Percentiles rank a stretch among this genome's conserved stretches.
These are phyloP conservation scores for Suhomyces vadensis DNA, from an alignment of 805 yeast genomes.

Conservation along the genomic window DNA sequence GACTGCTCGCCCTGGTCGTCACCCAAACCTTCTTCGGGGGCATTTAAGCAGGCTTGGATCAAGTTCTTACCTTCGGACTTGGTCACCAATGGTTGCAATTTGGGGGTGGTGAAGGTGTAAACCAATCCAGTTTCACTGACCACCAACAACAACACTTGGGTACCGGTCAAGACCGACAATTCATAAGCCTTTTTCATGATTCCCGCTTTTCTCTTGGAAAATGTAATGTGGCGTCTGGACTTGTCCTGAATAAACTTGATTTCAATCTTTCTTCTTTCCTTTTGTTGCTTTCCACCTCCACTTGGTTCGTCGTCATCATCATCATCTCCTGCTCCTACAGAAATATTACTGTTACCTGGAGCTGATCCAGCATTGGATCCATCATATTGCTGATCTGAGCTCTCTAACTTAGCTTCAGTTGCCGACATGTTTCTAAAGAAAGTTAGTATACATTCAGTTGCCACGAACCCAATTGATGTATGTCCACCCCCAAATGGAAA, in stretches of 20 bases:
- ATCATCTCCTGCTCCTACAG: conserved; percentile 38
- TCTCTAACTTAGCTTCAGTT: conserved; percentile 42
- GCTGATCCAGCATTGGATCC: conserved; percentile 12
- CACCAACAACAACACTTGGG: conserved; percentile 91
- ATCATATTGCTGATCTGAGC: conserved; percentile 22
- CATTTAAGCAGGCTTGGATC: conserved; percentile 94
- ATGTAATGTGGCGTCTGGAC: conserved; percentile 96
- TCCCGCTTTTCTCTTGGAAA: conserved; percentile 97
- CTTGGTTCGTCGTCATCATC: conserved; percentile 55
- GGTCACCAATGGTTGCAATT: conserved; percentile 95
- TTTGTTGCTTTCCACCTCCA: conserved; percentile 48
- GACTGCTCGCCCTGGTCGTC: conserved; percentile 60
- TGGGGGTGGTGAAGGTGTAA: conserved; percentile 98
- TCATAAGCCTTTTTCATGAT: conserved; percentile 99
- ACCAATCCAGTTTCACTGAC: conserved; percentile 99
- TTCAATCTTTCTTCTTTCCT: conserved; percentile 85
- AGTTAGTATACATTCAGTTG: conserved; percentile 21
- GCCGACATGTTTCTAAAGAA: conserved; percentile 34
- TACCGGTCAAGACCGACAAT: conserved; percentile 92
- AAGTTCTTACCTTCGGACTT: conserved; percentile 96
- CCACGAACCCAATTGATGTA: no score
- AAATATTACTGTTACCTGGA: conserved; percentile 21
- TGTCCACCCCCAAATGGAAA: not conserved
- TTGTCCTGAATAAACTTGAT: conserved; percentile 97
- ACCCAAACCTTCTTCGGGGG: conserved; percentile 82